Base-by-base conservation (phyloP, 805 yeast species). In the Barnettozyma pratensis region DNA sequence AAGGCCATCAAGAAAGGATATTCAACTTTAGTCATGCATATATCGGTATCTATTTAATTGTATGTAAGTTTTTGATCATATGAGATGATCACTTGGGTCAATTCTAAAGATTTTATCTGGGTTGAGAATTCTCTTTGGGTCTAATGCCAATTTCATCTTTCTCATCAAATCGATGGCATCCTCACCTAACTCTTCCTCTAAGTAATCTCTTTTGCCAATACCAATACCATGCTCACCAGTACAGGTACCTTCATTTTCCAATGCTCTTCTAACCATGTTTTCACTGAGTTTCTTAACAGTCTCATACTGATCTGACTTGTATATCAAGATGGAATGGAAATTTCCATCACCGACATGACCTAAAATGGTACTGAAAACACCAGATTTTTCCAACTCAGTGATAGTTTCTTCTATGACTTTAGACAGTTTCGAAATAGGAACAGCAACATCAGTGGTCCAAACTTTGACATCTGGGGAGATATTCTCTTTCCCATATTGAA, bases 181-280 rank as follows among this genome's bases (percentile, higher is more conserved):
- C 4, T 70, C 69, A 2, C 91, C 92, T 32, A 86, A 66, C 62
- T 87, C 95, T 48, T 69, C 66, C 37, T 72, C 69, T 30, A 86
- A 63, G 47, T 73, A 78, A 31, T 73, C 73, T 51, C 89, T 66
- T 60, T 87, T 87, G 36, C 88, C 87, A 37, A 81, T 71, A 2
- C 95, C 95, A 41, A 87, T 77, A 3, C 95, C 95, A 60, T 86
- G 94, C 57, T 86, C 94, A 26, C 95, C 95, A 5, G 88, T 82
- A 55, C 87, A 80, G 1, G 95, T 87, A 2, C 95, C 94, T 45
- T 86, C 94, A 36, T 80, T 74, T 5, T 68, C 74, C 12, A 86
- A 67, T 0, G 90, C 92, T 41, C 81, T 62, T 44, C 72, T 59
- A 41, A 83, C 83, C 84, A 86, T 81, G 45, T 75, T 70, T 34